These are phyloP conservation scores for Gaeumannomyces tritici DNA, from an alignment of 2,329 filamentous ascomycete genomes.

Conservation along the genomic window DNA sequence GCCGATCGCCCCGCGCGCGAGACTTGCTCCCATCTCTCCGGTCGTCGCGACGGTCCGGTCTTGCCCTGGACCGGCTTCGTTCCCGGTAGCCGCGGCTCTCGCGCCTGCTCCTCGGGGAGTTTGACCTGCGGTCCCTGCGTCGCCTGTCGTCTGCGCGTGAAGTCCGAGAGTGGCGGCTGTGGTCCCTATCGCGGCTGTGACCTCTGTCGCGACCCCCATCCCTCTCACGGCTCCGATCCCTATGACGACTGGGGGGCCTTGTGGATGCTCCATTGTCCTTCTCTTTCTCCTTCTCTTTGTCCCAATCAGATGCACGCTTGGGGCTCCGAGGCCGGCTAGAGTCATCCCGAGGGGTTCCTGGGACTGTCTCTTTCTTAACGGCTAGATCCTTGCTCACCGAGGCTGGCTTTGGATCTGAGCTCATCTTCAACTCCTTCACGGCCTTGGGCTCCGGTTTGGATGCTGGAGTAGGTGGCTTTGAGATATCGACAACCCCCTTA, in stretches of 20 bases:
- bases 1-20: constrained; percentile 9
- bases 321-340: constrained; percentile 18
- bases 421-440: constrained; percentile 12
- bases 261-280: not conserved
- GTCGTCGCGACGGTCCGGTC: constrained; percentile 10
- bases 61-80: constrained; percentile 15
- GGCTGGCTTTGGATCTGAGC: constrained; percentile 12
- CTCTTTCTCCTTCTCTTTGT: constrained; percentile 13
- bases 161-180: constrained; percentile 16
- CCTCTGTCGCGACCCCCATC: constrained; percentile 18
- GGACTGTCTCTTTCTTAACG: constrained; percentile 11
- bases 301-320: constrained; percentile 17
- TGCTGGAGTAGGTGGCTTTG: not conserved
- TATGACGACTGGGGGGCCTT: constrained; percentile 16
- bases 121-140: constrained; percentile 8
- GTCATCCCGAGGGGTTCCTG: constrained; percentile 17
- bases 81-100: constrained; percentile 17
- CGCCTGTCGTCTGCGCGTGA: constrained; percentile 14
- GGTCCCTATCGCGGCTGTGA: constrained; percentile 8
- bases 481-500: not conserved
- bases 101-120: constrained; percentile 11
- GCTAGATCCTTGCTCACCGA: constrained; percentile 13
- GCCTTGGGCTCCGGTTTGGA: not conserved
- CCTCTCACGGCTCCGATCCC: constrained; percentile 23
- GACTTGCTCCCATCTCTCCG: constrained; percentile 13